Conservation (phyloP, 306 rosid species). For the Castanea sativa region DNA sequence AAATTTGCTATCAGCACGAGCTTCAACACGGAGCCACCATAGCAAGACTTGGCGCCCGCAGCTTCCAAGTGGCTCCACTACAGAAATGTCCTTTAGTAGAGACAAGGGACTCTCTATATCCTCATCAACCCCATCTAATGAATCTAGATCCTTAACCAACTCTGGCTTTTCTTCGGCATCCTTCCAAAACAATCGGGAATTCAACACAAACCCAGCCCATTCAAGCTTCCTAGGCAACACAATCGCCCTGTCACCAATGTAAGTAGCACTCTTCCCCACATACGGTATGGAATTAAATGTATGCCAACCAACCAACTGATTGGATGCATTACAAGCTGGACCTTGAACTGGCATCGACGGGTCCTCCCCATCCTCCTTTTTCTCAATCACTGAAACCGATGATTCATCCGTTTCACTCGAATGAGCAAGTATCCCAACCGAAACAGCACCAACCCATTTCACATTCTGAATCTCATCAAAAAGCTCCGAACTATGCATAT, state of each 20-base stretch:
- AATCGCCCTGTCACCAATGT: slow-evolving; percentile 75
- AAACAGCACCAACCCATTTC: slow-evolving; percentile 90
- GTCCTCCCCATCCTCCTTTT: slow-evolving; percentile 47
- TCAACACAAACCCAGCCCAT: slow-evolving; percentile 96
- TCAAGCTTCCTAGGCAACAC: slow-evolving; percentile 88
- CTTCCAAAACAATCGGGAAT: slow-evolving; percentile 81
- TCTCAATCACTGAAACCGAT: slow-evolving; percentile 23
- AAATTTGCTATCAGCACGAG: slow-evolving; percentile 95
- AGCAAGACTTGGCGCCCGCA: slow-evolving; percentile 93
- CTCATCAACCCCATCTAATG: slow-evolving; percentile 47
- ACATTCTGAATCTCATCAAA: slow-evolving; percentile 87
- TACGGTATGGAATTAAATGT: slow-evolving; percentile 74
- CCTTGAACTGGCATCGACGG: slow-evolving; percentile 76
- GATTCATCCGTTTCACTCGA: slow-evolving; percentile 38
- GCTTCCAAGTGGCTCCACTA: slow-evolving; percentile 93
- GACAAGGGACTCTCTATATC: slow-evolving; percentile 74
- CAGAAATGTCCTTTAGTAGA: slow-evolving; percentile 66
- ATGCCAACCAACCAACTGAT: slow-evolving; percentile 92
- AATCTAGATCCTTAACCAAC: slow-evolving; percentile 79
- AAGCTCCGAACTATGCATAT: slow-evolving; percentile 94
- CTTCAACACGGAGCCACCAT: slow-evolving; percentile 99
- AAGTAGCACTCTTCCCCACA: slow-evolving; percentile 62
- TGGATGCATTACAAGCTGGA: slow-evolving; percentile 91
- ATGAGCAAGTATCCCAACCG: slow-evolving; percentile 86
- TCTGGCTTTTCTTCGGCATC: slow-evolving; percentile 76